Evolutionary conservation across 345 rosid genomes (phyloP), one percentile per base, ranked within the genome.

Genomic region (Adansonia digitata): DNA sequence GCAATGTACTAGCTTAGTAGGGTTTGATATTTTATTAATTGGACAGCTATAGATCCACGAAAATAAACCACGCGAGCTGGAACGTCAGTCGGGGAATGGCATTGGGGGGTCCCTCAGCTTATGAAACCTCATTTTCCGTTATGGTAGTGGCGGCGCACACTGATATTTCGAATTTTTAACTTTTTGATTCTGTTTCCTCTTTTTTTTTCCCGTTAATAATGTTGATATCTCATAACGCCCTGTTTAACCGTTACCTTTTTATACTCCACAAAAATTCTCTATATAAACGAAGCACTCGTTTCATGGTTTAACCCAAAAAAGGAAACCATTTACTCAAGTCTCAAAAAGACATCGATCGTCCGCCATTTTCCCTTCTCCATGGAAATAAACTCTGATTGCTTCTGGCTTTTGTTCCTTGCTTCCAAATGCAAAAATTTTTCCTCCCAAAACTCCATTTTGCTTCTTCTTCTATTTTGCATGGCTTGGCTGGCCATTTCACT

Each of bases 401-500:
- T 83, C 35, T 80, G 85, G 75, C 56, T 83, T 70, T 83, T 85
- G 71, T 88, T 85, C 63, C 86, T 91, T 34, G 80, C 86, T 22
- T 85, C 93, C 74, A 86, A 86, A 86, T 88, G 90, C 80, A 80
- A 78, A 61, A 79, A 69, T 67, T 79, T 87, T 20, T 85, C 82
- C 17, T 85, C 72, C 52, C 80, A 81, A 1, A 83, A 74, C 68
- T 67, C 86, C 22, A 76, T 77, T 57, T 80, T 81, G 14, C 74
- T 87, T 7, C 76, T 90, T 34, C 45, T 87, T 43, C 62, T 86
- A 77, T 42, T 85, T 45, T 34, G 27, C 53, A 43, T 65, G 18
- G 73, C 77, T 42, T 88, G 88, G 88, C 62, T 87, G 22, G 78
- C 65, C 81, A 27, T 84, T 60, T 34, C 84, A 34, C 78, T 90